Conservation (phyloP, 208 protist genomes). For the Acanthamoeba pearcei region DNA sequence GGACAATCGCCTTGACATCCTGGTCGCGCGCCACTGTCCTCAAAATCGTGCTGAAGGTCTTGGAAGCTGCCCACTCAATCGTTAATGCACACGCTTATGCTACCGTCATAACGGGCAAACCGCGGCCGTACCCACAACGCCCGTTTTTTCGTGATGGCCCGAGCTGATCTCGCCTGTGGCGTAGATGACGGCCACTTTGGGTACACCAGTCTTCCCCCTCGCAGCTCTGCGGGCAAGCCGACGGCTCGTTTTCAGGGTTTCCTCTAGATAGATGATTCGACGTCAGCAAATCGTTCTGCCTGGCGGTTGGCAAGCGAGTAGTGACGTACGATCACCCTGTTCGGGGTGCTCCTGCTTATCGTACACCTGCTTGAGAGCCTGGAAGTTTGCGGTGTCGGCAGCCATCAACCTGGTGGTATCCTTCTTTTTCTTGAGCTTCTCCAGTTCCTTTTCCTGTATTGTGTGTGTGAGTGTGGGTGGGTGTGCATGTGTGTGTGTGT, state of each 20-base stretch:
- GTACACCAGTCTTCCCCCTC: conserved; percentile 13
- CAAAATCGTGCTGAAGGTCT: neutral
- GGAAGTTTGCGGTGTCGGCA: neutral
- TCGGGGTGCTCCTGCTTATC: neutral
- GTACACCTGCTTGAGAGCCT: neutral
- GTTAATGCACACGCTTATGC: neutral
- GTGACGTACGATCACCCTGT: neutral
- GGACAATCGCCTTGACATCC: conserved; percentile 52
- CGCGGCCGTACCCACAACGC: neutral
- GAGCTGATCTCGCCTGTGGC: conserved; percentile 1
- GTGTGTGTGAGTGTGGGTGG: neutral
- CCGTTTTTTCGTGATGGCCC: neutral
- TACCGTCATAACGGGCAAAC: neutral
- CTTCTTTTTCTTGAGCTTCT: neutral
- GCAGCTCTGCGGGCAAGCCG: neutral
- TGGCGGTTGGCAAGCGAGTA: too few relatives aligned
- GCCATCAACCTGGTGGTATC: neutral
- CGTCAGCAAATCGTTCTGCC: neutral
- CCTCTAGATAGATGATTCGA: neutral
- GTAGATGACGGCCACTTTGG: conserved; percentile 64
- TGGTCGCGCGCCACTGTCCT: neutral
- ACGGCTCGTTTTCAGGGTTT: neutral
- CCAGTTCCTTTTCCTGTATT: neutral
- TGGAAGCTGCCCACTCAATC: neutral
- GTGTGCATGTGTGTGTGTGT: too few relatives aligned